Evolutionary conservation across 768 basidiomycete genomes (phyloP).

Genomic region (Lactifluus echinatus): DNA sequence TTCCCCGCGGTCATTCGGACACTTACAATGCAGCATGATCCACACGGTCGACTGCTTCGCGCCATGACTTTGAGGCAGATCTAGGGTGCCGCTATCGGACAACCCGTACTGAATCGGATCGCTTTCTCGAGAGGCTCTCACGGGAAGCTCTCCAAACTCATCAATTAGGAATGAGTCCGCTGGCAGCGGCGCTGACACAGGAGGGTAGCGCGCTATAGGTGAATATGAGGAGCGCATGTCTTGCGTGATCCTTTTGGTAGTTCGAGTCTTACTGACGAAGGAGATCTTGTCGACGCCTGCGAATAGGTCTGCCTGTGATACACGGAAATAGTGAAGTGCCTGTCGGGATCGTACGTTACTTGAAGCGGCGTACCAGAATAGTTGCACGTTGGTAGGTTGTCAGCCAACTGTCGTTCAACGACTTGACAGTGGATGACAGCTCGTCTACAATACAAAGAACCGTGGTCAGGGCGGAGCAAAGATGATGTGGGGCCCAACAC

Average conservation of each 20-base stretch:
- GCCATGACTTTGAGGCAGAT: slow-evolving; percentile 11
- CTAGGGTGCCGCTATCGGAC: slow-evolving; percentile 9
- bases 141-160: slow-evolving; percentile 16
- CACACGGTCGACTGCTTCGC: slow-evolving; percentile 13
- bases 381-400: slow-evolving; percentile 16
- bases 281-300: slow-evolving; percentile 11
- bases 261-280: slow-evolving; percentile 3
- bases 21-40: slow-evolving; percentile 19
- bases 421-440: slow-evolving; percentile 17
- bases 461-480: neutral
- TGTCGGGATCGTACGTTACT: neutral
- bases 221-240: slow-evolving; percentile 14
- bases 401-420: slow-evolving; percentile 17
- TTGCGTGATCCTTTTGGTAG: neutral
- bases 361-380: slow-evolving; percentile 1
- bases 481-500: neutral
- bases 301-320: slow-evolving; percentile 12
- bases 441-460: slow-evolving; percentile 12
- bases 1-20: neutral
- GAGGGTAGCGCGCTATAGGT: slow-evolving; percentile 18
- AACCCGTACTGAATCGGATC: slow-evolving; percentile 8
- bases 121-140: slow-evolving; percentile 8
- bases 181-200: slow-evolving; percentile 14
- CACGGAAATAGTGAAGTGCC: neutral
- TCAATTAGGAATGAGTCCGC: slow-evolving; percentile 18